phyloP scores from a whole-genome alignment of 2,329 filamentous ascomycete genomes.

The Diaporthe velutina region DNA sequence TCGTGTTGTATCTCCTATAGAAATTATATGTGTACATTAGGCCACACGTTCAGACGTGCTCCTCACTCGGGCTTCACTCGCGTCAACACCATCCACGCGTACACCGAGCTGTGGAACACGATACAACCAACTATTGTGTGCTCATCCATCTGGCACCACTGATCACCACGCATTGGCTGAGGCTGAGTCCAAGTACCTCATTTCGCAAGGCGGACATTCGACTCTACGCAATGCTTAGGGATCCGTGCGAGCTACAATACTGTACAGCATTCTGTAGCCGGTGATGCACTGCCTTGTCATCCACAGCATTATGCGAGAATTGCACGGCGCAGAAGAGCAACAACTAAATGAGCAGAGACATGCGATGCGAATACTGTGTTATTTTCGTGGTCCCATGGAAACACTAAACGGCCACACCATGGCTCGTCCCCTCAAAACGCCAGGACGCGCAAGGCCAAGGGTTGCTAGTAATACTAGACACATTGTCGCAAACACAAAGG shows the following conservation, averaged over 20 bases:
- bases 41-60: background rate
- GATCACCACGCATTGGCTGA: background rate
- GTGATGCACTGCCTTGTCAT: too few species aligned
- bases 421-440: constrained; percentile 3
- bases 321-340: background rate
- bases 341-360: background rate
- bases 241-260: background rate
- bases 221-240: too few species aligned
- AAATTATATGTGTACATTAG: background rate
- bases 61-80: background rate
- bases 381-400: constrained; percentile 9
- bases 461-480: constrained; percentile 11
- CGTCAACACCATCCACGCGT: background rate
- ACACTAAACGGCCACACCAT: background rate
- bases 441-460: background rate
- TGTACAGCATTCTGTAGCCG: background rate
- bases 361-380: constrained; percentile 9
- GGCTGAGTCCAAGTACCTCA: background rate
- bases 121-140: background rate
- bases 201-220: background rate
- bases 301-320: background rate
- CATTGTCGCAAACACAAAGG: background rate
- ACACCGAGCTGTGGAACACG: background rate
- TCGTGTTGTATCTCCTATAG: too few species aligned
- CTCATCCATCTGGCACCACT: background rate